Base-by-base conservation (phyloP, 2,329 filamentous ascomycete genomes). In the Polychaeton citri region DNA sequence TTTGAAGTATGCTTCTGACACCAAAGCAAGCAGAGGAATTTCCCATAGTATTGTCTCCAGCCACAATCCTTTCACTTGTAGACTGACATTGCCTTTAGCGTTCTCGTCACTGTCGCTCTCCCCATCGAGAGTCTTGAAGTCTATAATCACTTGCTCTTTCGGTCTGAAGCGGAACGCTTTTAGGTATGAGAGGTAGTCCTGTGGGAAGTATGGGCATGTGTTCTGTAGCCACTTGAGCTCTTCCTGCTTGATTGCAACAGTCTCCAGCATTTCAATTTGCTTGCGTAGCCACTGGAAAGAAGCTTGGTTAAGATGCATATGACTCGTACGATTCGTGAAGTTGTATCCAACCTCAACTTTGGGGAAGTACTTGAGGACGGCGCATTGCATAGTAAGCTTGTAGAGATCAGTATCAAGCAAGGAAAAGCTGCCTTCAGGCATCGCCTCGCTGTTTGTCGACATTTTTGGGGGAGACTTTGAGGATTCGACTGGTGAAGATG, bases 321-420 rank as follows among this genome's bases (percentile, higher is more conserved):
- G 77, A 6, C 85, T 84, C 1, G 90, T 98, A 34, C 90, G 81
- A 58, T 98, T 98, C 35, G 86, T 96, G 63, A 92, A 95, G 40
- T 81, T 76, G 55, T 96, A 98, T 2, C 83, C 86, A 39, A 96
- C 90, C 31, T 79, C 73, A 39, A 67, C 65, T 39, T 87, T 70
- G 21, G 80, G 80, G 60, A 93, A 96, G 65, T 87, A 92, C 61
- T 92, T 92, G 48, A 92, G 72, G 45, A 96, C 80, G 42, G 86
- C 86, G 56, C 83, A 94, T 79, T 98, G 90, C 90, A 98, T 98
- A 15, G 90, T 98, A 61, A 98, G 64, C 63, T 98, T 98, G 73
- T 95, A 98, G 42, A 98, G 61, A 57, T 81, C 76, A 37, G 66
- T 69, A 39, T 69, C 66, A 32, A 69, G 51, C n/a, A 69, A 54